These are phyloP conservation scores for Colletotrichum scovillei DNA, from an alignment of 2,329 filamentous ascomycete genomes.

Conservation along the genomic window DNA sequence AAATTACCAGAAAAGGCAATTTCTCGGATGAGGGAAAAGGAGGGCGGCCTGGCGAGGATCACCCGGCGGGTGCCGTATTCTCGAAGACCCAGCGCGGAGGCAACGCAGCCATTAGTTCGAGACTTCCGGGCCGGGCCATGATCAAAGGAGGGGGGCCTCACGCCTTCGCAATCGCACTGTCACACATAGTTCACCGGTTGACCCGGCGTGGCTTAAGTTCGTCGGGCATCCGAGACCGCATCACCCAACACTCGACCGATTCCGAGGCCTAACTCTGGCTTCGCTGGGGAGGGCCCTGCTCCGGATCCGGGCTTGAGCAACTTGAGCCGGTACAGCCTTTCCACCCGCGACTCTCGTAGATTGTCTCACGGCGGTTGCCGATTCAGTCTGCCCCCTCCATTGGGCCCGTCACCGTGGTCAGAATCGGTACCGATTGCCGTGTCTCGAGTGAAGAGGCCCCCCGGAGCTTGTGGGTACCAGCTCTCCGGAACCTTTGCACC, in stretches of 20 bases:
- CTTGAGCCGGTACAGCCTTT: not conserved
- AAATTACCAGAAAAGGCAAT: not conserved
- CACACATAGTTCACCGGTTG: not conserved
- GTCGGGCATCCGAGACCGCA: not conserved
- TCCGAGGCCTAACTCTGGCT: not conserved
- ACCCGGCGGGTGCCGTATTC: not conserved
- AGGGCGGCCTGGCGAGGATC: not conserved
- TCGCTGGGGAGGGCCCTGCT: not conserved
- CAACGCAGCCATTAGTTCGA: not conserved
- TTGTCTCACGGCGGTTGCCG: not conserved
- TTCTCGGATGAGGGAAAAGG: not conserved
- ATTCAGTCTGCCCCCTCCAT: not conserved
- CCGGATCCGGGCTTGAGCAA: not conserved
- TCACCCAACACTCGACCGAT: not conserved
- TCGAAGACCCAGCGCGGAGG: not conserved
- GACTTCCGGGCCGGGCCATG: constrained; percentile 25
- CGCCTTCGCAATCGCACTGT: too few species aligned
- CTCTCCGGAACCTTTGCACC: constrained; percentile 1
- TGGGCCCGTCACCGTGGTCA: not conserved
- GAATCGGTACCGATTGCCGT: not conserved
- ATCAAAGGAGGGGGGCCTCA: not conserved
- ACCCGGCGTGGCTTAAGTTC: constrained; percentile 11
- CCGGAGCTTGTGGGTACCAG: not conserved
- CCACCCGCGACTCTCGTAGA: not conserved
- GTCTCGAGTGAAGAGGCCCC: not conserved